Percentiles rank a stretch among this genome's conserved stretches.
Evolutionary conservation across 352 stramenopile species (phyloP).

Genomic region (Globisporangium spinosum): DNA sequence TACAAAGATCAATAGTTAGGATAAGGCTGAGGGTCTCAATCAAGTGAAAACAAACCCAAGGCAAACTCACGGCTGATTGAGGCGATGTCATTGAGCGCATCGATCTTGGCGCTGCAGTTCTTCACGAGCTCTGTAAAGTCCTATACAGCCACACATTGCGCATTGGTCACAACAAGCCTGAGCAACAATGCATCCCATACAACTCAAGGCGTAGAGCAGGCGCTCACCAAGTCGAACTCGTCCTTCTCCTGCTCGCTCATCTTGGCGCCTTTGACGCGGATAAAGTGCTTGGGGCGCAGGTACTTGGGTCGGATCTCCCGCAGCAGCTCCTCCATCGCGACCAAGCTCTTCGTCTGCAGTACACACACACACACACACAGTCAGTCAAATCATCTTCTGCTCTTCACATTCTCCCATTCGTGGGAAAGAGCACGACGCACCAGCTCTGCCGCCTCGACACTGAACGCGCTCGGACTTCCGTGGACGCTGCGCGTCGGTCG

Average conservation of each 20-base stretch:
- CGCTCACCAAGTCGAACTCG: constrained; percentile 60
- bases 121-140: constrained; percentile 74
- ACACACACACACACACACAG: neutral
- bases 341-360: constrained; percentile 39
- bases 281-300: constrained; percentile 48
- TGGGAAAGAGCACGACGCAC: constrained; percentile 3
- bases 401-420: neutral
- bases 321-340: constrained; percentile 57
- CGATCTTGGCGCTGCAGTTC: constrained; percentile 57
- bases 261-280: constrained; percentile 50
- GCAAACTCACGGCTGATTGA: constrained; percentile 17
- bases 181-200: neutral
- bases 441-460: constrained; percentile 12
- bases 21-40: neutral
- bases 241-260: constrained; percentile 79
- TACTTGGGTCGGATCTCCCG: constrained; percentile 47
- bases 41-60: neutral
- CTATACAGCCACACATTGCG: constrained; percentile 16
- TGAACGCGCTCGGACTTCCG: constrained; percentile 5
- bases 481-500: neutral
- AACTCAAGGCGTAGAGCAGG: neutral
- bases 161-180: too few relatives aligned
- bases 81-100: constrained; percentile 43
- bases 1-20: constrained; percentile 5
- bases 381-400: neutral